A percentile compares a stretch with the other conserved stretches of the same genome.
Evolutionary conservation across 2,329 filamentous ascomycete genomes (phyloP).

Genomic region (Cercospora sp.): DNA sequence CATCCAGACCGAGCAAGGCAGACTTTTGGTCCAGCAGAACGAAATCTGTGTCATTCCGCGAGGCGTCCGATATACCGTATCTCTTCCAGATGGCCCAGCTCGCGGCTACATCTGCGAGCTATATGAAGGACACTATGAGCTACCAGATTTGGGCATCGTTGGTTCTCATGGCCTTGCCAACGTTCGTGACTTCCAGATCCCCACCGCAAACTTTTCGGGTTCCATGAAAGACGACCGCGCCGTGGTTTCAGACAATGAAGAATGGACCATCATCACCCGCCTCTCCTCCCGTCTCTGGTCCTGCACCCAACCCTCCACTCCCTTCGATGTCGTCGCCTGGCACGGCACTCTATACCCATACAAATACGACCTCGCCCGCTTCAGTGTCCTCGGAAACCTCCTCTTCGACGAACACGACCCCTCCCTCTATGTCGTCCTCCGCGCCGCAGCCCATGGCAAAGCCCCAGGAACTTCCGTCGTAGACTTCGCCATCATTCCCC

Average conservation of each 20-base stretch:
- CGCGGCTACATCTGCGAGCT: conserved; percentile 66
- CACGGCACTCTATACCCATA: conserved; percentile 64
- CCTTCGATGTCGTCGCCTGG: conserved; percentile 70
- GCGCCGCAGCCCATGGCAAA: conserved; percentile 54
- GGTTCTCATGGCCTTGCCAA: conserved; percentile 66
- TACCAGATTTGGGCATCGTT: conserved; percentile 64
- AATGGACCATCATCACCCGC: conserved; percentile 20
- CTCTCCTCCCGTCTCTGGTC: conserved; percentile 18
- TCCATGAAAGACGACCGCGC: conserved; percentile 10
- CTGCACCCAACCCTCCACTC: conserved; percentile 57
- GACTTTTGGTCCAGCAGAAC: conserved; percentile 61
- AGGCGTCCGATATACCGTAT: conserved; percentile 61
- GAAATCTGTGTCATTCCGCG: conserved; percentile 65
- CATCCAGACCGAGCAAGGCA: conserved; percentile 66
- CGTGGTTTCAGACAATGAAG: conserved; percentile 2
- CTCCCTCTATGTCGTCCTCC: conserved; percentile 64
- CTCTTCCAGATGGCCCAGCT: conserved; percentile 57
- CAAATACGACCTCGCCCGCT: conserved; percentile 58
- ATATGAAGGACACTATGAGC: conserved; percentile 61
- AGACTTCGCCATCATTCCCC: conserved; percentile 70
- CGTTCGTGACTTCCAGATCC: conserved; percentile 62
- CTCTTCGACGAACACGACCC: conserved; percentile 65
- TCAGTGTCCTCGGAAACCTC: conserved; percentile 56
- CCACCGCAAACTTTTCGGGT: conserved; percentile 56
- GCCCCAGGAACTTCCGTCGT: conserved; percentile 56